Conservation (phyloP, 179 eudicot genomes). For the Vitellaria paradoxa region DNA sequence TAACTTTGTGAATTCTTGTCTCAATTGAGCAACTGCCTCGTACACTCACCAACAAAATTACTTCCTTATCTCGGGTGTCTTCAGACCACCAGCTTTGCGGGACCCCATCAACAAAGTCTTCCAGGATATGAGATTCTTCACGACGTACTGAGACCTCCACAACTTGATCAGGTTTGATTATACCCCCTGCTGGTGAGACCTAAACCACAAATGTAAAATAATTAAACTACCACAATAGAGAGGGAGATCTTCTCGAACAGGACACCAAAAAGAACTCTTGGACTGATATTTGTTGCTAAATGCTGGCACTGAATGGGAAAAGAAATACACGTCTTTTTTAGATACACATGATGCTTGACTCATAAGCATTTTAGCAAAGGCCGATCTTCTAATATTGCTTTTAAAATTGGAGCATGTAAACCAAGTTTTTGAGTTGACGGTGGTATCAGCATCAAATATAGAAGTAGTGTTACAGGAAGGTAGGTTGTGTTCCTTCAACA, state of each 20-base stretch:
- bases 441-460: neutral
- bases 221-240: neutral
- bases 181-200: conserved; percentile 84
- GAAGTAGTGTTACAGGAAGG: neutral
- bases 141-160: conserved; percentile 65
- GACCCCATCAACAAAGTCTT: conserved; percentile 62
- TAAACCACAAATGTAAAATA: conserved; percentile 22
- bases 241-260: neutral
- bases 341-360: too few species aligned
- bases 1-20: conserved; percentile 43
- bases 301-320: too few species aligned
- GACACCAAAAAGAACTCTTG: neutral
- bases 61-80: conserved; percentile 82
- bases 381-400: neutral
- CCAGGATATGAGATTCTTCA: conserved; percentile 59
- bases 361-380: too few species aligned
- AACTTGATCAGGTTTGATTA: conserved; percentile 61
- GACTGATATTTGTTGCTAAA: too few species aligned
- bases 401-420: neutral
- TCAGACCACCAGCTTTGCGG: conserved; percentile 87
- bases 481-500: neutral
- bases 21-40: conserved; percentile 51
- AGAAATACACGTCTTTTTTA: too few species aligned
- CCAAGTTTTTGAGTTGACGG: neutral
- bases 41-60: conserved; percentile 45